Percentiles rank a stretch among this genome's conserved stretches.
Evolutionary conservation across 2,329 filamentous ascomycete genomes (phyloP).

Genomic region (Ceratocystis diversiconidia): DNA sequence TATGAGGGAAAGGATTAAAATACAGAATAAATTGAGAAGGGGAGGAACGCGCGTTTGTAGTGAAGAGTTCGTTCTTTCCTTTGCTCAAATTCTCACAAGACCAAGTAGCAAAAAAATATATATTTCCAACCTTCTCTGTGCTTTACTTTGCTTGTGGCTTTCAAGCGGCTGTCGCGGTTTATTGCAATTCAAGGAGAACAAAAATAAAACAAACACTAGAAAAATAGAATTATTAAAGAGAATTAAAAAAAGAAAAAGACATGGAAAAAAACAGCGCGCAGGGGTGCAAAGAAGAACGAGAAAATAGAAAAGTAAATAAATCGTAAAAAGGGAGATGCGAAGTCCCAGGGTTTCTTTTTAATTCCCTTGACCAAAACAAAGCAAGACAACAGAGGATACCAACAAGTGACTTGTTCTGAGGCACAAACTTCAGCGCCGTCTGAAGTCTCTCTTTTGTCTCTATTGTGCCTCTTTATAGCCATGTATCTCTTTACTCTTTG

Average conservation of each 20-base stretch:
- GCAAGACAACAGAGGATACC: background rate
- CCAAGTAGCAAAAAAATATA: background rate
- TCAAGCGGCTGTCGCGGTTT: background rate
- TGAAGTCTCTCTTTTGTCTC: too few relatives aligned
- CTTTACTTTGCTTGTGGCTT: background rate
- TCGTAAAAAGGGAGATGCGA: background rate
- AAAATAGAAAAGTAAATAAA: background rate
- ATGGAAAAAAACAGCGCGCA: background rate
- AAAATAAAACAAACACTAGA: background rate
- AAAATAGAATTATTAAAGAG: background rate
- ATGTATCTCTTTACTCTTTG: too few relatives aligned
- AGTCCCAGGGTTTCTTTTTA: background rate
- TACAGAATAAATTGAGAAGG: background rate
- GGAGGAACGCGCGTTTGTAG: background rate
- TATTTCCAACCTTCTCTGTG: background rate
- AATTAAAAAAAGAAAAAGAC: background rate
- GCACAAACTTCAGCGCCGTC: too few relatives aligned
- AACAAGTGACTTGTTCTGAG: too few relatives aligned
- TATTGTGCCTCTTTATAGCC: too few relatives aligned
- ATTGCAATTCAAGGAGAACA: background rate
- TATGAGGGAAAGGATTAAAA: background rate
- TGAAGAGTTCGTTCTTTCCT: background rate
- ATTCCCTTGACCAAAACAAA: background rate
- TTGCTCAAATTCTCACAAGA: background rate
- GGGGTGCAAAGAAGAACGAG: background rate